Base-by-base conservation (phyloP, 1,139 yeast species). In the Blastobotrys illinoisensis region DNA sequence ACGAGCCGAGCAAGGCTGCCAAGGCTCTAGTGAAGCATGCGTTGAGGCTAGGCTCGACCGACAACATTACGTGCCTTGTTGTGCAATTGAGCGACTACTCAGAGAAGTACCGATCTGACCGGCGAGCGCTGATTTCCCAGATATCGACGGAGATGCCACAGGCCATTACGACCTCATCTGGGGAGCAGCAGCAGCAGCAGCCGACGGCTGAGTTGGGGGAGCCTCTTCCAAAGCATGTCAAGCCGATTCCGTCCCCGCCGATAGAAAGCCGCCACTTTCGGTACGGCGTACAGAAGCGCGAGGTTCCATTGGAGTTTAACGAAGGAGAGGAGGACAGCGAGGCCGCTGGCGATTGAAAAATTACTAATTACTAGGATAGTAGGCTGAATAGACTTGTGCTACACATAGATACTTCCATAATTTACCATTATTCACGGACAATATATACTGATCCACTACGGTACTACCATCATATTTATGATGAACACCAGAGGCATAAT, bases 11-110 rank as follows among this genome's bases (percentile, higher is more conserved):
- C 54, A 69, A 69, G 28, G 95, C 95, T 0, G 85, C 95, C 9
- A 78, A 79, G 56, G 74, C 73, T 44, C 74, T 90, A 53, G 86
- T 89, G 56, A 79, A 82, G 57, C 75, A 80, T 60, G 96, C 96
- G 0, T 74, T 88, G 66, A 81, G 80, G 54, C 75, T 79, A 58
- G 79, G 83, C n/a, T 85, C 95, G 1, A 83, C 88, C 1, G 97
- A 89, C 69, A 89, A 89, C 68, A 83, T 89, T 32, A 88, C 97
- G 0, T 91, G 86, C 20, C 84, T 88, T 89, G 87, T 89, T 19
- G 80, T 85, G 2, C 71, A 78, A 46, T 49, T 64, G 44, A 52
- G 40, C 16, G 40, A 32, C 16, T 32, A 32, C 16, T 13, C 40
- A 5, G 40, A 32, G 16, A 32, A 32, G 40, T 32, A 13, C 7